A percentile compares a stretch with the other conserved stretches of the same genome.
Conservation (phyloP, 2,329 filamentous ascomycete genomes). For the Aschersonia sp. region DNA sequence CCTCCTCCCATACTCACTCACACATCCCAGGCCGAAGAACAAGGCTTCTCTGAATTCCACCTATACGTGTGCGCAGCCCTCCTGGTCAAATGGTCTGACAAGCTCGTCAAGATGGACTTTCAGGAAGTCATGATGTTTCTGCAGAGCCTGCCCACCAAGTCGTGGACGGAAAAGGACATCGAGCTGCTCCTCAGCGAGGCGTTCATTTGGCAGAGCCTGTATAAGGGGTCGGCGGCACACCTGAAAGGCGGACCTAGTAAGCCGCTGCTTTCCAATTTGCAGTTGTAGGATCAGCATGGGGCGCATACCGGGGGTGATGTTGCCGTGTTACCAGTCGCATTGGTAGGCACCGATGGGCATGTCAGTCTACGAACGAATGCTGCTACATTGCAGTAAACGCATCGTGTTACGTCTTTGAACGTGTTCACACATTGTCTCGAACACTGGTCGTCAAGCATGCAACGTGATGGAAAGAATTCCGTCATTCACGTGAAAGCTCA, state of each 20-base stretch:
- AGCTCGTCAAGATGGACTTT: constrained; percentile 94
- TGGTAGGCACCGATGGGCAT: too few relatives aligned
- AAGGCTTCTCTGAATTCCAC: constrained; percentile 96
- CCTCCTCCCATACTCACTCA: not conserved
- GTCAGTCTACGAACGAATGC: too few relatives aligned
- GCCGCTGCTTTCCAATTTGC: constrained; percentile 19
- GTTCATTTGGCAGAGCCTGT: constrained; percentile 97
- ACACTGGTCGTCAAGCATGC: too few relatives aligned
- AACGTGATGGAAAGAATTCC: too few relatives aligned
- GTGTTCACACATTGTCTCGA: too few relatives aligned
- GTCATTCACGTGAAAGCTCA: too few relatives aligned
- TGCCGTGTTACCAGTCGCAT: too few relatives aligned
- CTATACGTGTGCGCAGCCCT: constrained; percentile 97
- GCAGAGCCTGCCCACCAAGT: constrained; percentile 79
- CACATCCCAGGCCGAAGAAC: constrained; percentile 68
- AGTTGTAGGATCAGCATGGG: constrained; percentile 12
- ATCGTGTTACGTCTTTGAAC: too few relatives aligned
- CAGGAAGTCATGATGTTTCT: constrained; percentile 99
- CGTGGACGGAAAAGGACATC: constrained; percentile 97
- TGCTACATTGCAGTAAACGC: too few relatives aligned
- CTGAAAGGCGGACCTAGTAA: constrained; percentile 40
- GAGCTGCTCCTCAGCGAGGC: constrained; percentile 90
- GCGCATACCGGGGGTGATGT: too few relatives aligned
- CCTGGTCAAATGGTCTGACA: constrained; percentile 94
- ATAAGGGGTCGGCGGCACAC: constrained; percentile 88